phyloP scores from a whole-genome alignment of 352 stramenopile species.

The Pythium phragmitis region DNA sequence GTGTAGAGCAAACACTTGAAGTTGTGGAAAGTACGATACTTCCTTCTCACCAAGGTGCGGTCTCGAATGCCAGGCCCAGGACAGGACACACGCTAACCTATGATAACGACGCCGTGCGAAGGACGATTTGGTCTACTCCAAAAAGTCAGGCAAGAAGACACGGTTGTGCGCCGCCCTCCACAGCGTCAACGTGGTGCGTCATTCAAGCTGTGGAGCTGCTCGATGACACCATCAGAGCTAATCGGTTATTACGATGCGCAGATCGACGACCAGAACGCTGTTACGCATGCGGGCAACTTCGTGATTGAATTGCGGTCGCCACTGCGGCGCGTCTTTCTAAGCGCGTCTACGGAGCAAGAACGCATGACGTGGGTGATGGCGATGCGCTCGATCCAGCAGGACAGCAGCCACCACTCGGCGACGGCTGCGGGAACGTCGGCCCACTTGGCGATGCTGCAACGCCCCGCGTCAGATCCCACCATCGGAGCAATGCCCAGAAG shows the following conservation, averaged over 20 bases:
- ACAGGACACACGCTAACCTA: background rate
- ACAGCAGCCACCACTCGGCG: slow-evolving; percentile 25
- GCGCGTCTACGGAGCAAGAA: slow-evolving; percentile 75
- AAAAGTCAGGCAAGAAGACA: slow-evolving; percentile 79
- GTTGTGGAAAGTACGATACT: slow-evolving; percentile 87
- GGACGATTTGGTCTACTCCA: slow-evolving; percentile 77
- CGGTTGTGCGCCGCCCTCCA: slow-evolving; percentile 45
- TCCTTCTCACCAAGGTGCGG: slow-evolving; percentile 67
- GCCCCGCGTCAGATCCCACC: slow-evolving; percentile 41
- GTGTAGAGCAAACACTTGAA: slow-evolving; percentile 81
- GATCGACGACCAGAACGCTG: slow-evolving; percentile 81
- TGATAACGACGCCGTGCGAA: slow-evolving; percentile 12
- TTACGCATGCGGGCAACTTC: slow-evolving; percentile 71
- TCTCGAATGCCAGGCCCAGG: background rate
- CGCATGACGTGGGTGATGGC: slow-evolving; percentile 56
- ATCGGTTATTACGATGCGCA: slow-evolving; percentile 18
- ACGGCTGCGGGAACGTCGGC: slow-evolving; percentile 14
- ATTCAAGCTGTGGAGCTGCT: background rate
- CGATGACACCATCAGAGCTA: background rate
- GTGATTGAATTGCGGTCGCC: slow-evolving; percentile 71
- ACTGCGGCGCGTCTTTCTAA: slow-evolving; percentile 58
- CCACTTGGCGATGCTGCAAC: slow-evolving; percentile 30
- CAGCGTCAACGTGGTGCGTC: slow-evolving; percentile 63
- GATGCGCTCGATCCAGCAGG: slow-evolving; percentile 46
- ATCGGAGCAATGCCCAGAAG: slow-evolving; percentile 29